Evolutionary conservation across 2,329 filamentous ascomycete species (phyloP).

Genomic region (Fusarium sp.): DNA sequence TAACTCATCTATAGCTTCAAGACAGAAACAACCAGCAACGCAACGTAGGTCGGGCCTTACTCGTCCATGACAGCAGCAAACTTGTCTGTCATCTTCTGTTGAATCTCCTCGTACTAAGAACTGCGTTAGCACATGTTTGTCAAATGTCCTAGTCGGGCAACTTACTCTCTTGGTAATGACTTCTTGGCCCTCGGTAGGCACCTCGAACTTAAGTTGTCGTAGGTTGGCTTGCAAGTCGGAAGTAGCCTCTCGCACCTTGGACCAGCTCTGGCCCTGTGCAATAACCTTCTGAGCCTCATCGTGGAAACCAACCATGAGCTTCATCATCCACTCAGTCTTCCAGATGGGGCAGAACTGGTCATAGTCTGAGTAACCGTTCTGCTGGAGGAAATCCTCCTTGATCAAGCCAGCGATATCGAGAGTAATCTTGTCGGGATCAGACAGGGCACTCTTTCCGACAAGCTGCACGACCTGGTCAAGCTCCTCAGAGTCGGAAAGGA

Average conservation of each 20-base stretch:
- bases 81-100: conserved; percentile 94
- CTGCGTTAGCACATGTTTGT: conserved; percentile 52
- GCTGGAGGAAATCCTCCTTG: conserved; percentile 99
- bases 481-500: conserved; percentile 95
- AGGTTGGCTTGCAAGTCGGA: conserved; percentile 85
- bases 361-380: conserved; percentile 99
- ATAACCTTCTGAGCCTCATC: conserved; percentile 98
- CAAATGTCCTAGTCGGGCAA: conserved; percentile 1
- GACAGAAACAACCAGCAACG: conserved; percentile 41
- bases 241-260: conserved; percentile 91
- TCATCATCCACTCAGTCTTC: conserved; percentile 99
- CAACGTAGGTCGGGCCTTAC: conserved; percentile 61
- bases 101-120: conserved; percentile 85
- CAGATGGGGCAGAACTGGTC: conserved; percentile 99
- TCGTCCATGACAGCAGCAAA: conserved; percentile 97
- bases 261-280: conserved; percentile 89
- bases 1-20: conserved; percentile 46
- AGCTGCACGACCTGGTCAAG: conserved; percentile 98
- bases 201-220: conserved; percentile 95
- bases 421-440: conserved; percentile 98
- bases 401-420: conserved; percentile 89
- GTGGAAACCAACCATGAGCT: conserved; percentile 97
- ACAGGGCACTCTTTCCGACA: conserved; percentile 95
- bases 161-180: conserved; percentile 83
- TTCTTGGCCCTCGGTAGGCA: conserved; percentile 87